Percentiles rank a stretch among this genome's conserved stretches.
Evolutionary conservation across 441 rosid species (phyloP).

Genomic region (Bruguiera hainesii): DNA sequence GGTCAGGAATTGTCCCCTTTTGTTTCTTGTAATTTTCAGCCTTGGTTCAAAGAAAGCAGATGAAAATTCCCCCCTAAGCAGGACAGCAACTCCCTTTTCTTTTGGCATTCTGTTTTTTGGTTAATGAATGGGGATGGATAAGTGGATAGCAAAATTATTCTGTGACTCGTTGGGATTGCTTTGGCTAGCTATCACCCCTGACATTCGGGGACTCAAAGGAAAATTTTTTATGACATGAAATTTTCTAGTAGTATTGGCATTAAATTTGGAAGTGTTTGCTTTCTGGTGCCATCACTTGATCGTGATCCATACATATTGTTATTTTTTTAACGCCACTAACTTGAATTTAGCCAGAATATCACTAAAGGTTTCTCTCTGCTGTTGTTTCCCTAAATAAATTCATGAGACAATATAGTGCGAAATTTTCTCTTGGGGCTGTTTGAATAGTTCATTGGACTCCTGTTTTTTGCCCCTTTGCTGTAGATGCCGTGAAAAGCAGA

Average conservation of each 20-base stretch:
- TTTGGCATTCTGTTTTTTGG: background rate
- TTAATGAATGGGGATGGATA: no score
- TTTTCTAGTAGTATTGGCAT: no score
- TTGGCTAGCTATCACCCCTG: background rate
- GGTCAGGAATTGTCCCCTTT: background rate
- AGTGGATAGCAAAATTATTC: no score
- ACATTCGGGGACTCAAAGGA: background rate
- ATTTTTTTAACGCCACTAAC: no score
- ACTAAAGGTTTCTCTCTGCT: no score
- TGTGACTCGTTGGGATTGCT: background rate
- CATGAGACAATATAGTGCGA: background rate
- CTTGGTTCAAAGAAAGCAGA: background rate
- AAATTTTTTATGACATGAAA: background rate
- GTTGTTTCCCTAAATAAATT: no score
- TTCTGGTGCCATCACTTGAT: no score
- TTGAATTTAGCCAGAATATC: no score
- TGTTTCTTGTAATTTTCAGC: background rate
- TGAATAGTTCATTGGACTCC: background rate
- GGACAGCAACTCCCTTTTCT: no score
- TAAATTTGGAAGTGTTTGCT: no score
- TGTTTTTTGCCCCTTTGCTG: background rate
- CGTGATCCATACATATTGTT: no score
- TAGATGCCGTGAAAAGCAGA: slow-evolving; percentile 94
- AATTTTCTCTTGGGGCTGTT: background rate
- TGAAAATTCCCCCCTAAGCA: background rate